Evolutionary conservation across 2,329 filamentous ascomycete genomes (phyloP).

Genomic region (Aspergillus novoparasiticus): DNA sequence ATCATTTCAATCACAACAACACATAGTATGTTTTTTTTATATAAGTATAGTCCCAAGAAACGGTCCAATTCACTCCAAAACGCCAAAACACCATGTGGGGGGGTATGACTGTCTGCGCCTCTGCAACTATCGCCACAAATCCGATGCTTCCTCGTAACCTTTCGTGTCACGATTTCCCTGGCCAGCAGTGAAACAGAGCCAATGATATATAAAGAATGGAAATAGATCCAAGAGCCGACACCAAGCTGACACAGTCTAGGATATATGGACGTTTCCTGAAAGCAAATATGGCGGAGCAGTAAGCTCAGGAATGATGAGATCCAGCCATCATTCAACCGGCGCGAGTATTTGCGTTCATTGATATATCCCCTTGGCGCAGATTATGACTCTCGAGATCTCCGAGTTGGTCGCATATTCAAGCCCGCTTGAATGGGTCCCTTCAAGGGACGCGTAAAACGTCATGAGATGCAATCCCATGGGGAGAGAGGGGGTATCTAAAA

Average conservation of each 20-base stretch:
- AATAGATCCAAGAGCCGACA: neutral
- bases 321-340: neutral
- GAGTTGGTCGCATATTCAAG: slow-evolving; percentile 20
- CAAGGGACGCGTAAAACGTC: slow-evolving; percentile 19
- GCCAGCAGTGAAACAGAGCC: slow-evolving; percentile 6
- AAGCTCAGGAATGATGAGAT: neutral
- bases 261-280: neutral
- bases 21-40: neutral
- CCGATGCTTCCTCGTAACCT: slow-evolving; percentile 1
- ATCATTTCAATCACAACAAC: neutral
- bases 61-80: neutral
- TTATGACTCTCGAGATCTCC: slow-evolving; percentile 9
- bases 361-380: slow-evolving; percentile 1
- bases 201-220: slow-evolving; percentile 1
- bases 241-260: slow-evolving; percentile 4
- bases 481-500: neutral
- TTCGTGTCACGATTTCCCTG: neutral
- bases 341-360: neutral
- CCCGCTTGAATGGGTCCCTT: slow-evolving; percentile 25
- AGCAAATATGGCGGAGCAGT: neutral
- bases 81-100: neutral
- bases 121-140: slow-evolving; percentile 7
- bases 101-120: slow-evolving; percentile 9
- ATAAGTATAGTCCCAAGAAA: neutral
- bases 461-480: slow-evolving; percentile 21